These are phyloP conservation scores for Eutypa lata DNA, from an alignment of 2,329 filamentous ascomycete species.

Conservation along the genomic window DNA sequence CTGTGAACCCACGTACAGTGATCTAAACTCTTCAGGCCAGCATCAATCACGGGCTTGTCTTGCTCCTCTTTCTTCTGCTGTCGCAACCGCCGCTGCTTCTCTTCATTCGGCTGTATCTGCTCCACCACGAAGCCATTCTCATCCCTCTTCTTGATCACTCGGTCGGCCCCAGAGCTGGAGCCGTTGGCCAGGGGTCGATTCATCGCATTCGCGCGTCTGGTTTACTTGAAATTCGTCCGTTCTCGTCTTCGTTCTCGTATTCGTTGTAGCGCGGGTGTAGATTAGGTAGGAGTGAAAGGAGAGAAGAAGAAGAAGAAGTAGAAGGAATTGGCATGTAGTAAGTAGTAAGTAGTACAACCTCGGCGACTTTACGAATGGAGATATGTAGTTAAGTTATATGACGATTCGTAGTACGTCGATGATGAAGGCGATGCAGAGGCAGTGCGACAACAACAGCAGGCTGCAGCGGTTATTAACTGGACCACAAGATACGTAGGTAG, in stretches of 20 bases:
- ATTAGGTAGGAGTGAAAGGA: too few species aligned
- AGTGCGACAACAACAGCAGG: too few species aligned
- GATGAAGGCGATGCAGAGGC: too few species aligned
- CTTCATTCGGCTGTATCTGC: constrained; percentile 26
- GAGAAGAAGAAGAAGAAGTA: too few species aligned
- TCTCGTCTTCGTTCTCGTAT: neutral
- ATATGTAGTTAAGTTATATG: too few species aligned
- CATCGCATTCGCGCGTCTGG: constrained; percentile 25
- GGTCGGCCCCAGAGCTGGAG: constrained; percentile 23
- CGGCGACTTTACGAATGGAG: too few species aligned
- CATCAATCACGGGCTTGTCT: constrained; percentile 49
- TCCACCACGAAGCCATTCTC: constrained; percentile 11
- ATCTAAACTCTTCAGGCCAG: constrained; percentile 76
- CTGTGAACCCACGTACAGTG: constrained; percentile 56
- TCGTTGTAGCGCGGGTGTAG: neutral
- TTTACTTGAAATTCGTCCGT: too few species aligned
- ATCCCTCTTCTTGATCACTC: constrained; percentile 1
- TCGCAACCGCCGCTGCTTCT: neutral
- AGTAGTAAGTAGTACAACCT: too few species aligned
- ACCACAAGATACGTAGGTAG: too few species aligned
- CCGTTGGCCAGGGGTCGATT: constrained; percentile 27
- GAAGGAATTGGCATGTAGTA: too few species aligned
- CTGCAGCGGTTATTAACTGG: too few species aligned
- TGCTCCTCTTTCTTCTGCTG: constrained; percentile 23
- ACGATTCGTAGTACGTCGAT: too few species aligned